A percentile compares a stretch with the other conserved stretches of the same genome.
phyloP scores from a whole-genome alignment of 2,329 filamentous ascomycete species.

The Pestalotiopsis sp. region DNA sequence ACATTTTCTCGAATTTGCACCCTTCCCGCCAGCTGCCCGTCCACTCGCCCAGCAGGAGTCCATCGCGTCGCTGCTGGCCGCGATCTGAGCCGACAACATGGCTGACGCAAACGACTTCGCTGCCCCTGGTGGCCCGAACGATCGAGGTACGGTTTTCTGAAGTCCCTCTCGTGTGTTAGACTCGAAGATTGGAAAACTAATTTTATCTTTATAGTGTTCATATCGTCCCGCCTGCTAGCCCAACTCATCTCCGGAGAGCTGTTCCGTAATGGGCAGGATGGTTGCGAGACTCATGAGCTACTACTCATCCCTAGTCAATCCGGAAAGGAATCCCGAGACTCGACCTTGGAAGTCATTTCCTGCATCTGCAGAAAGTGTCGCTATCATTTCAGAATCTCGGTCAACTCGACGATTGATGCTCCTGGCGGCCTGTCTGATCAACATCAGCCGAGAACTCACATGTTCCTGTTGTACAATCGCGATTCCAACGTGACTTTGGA shows the following conservation, averaged over 20 bases:
- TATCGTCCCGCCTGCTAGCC: slow-evolving; percentile 29
- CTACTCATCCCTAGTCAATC: slow-evolving; percentile 18
- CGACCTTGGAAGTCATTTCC: slow-evolving; percentile 18
- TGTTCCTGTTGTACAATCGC: slow-evolving; percentile 25
- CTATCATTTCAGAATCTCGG: slow-evolving; percentile 29
- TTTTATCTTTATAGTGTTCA: slow-evolving; percentile 23
- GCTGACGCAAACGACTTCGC: neutral
- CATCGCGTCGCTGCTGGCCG: neutral
- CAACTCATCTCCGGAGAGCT: slow-evolving; percentile 25
- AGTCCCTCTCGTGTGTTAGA: neutral
- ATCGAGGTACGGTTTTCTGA: neutral
- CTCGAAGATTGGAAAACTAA: neutral
- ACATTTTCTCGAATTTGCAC: neutral
- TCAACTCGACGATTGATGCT: slow-evolving; percentile 12
- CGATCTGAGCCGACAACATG: neutral
- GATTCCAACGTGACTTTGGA: slow-evolving; percentile 15
- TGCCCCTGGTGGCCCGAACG: neutral
- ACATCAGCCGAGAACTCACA: slow-evolving; percentile 20
- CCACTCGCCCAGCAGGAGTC: neutral
- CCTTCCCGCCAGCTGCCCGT: neutral
- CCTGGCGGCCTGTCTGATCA: neutral
- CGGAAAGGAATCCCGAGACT: neutral
- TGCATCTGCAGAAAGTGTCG: slow-evolving; percentile 28
- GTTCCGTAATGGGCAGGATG: slow-evolving; percentile 13
- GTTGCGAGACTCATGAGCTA: slow-evolving; percentile 26